These are phyloP conservation scores for Globisporangium perplexum DNA, from an alignment of 352 stramenopile genomes.

Conservation along the genomic window DNA sequence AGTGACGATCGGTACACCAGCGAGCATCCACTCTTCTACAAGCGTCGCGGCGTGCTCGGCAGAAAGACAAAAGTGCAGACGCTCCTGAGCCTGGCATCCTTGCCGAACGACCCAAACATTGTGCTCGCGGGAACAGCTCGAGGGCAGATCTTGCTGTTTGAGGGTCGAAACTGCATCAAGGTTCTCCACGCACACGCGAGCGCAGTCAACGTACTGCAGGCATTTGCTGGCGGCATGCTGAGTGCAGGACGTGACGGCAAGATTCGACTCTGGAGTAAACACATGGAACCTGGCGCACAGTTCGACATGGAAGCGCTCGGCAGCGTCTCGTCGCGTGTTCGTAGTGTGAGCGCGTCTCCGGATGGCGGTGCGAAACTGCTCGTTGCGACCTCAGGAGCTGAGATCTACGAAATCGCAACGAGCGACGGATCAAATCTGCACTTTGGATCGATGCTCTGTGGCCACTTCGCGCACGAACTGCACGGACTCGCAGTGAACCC, in stretches of 20 bases:
- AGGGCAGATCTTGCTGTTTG: slow-evolving; percentile 75
- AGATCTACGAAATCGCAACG: slow-evolving; percentile 85
- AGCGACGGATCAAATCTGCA: slow-evolving; percentile 77
- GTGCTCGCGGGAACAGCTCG: slow-evolving; percentile 63
- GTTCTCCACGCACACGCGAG: slow-evolving; percentile 61
- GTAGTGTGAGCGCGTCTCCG: slow-evolving; percentile 53
- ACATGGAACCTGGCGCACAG: slow-evolving; percentile 59
- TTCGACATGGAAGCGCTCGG: slow-evolving; percentile 71
- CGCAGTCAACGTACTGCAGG: slow-evolving; percentile 50
- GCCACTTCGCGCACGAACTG: slow-evolving; percentile 78
- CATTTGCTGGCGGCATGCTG: slow-evolving; percentile 50
- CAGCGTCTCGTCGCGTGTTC: slow-evolving; percentile 44
- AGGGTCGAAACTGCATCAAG: slow-evolving; percentile 69
- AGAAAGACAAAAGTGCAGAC: slow-evolving; percentile 68
- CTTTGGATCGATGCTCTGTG: slow-evolving; percentile 72
- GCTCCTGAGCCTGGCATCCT: slow-evolving; percentile 42
- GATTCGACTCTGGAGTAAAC: slow-evolving; percentile 72
- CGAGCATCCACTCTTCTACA: slow-evolving; percentile 37
- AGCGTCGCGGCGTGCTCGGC: slow-evolving; percentile 49
- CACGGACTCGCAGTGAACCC: slow-evolving; percentile 73
- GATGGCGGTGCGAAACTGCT: slow-evolving; percentile 77
- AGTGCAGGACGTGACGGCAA: slow-evolving; percentile 72
- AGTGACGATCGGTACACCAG: slow-evolving; percentile 48
- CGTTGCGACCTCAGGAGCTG: slow-evolving; percentile 78
- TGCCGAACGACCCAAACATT: slow-evolving; percentile 40